phyloP scores from a whole-genome alignment of 768 basidiomycete genomes.

The Mycena haematopus region DNA sequence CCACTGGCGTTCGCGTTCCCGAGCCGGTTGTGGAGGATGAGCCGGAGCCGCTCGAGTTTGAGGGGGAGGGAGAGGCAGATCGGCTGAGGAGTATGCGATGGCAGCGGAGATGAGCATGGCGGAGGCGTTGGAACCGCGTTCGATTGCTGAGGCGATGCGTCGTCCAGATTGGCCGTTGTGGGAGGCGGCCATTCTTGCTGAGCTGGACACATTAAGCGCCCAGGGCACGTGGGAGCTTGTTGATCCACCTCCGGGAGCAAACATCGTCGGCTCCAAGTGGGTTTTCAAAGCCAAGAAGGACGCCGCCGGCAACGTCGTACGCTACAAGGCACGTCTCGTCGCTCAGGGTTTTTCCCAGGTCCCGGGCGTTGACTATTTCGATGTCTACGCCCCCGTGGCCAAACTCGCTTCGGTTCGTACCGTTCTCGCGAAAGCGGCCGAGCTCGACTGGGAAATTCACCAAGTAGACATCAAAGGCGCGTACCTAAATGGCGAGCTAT shows the following conservation, averaged over 20 bases:
- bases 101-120: background rate
- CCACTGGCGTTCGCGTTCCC: background rate
- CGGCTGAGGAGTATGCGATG: slow-evolving; percentile 2
- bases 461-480: background rate
- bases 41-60: background rate
- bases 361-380: slow-evolving; percentile 8
- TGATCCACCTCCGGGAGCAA: background rate
- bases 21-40: background rate
- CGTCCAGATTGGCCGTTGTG: slow-evolving; percentile 7
- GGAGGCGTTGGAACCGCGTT: background rate
- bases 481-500: slow-evolving; percentile 3
- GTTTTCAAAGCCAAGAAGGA: slow-evolving; percentile 5
- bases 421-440: background rate
- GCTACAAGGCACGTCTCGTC: slow-evolving; percentile 12
- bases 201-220: background rate
- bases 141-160: background rate
- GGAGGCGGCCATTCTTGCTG: background rate
- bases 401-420: slow-evolving; percentile 1
- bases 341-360: slow-evolving; percentile 10
- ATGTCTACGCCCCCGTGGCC: background rate
- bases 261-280: slow-evolving; percentile 3
- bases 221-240: slow-evolving; percentile 4
- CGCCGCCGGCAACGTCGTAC: slow-evolving; percentile 1
- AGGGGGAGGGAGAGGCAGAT: slow-evolving; percentile 4
- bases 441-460: slow-evolving; percentile 3